These are phyloP conservation scores for Avena sativa DNA, from an alignment of 176 grass and related monocot species.

Conservation along the genomic window DNA sequence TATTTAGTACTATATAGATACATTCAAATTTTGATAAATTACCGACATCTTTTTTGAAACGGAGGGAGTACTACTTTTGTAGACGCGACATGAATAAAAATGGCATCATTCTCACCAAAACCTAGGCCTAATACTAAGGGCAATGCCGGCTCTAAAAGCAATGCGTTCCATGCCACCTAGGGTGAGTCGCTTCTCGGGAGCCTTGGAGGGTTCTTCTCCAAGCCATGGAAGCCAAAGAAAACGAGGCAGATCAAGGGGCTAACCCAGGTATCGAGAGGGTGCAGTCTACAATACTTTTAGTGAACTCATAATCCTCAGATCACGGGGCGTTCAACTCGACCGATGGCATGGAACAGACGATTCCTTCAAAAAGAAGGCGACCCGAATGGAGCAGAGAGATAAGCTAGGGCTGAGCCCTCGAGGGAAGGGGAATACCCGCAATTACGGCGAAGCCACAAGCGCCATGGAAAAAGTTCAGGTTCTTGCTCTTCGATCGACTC, in stretches of 20 bases:
- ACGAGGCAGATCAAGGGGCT: constrained; percentile 71
- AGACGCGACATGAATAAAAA: neutral
- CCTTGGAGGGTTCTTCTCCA: constrained; percentile 76
- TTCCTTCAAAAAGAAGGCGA: constrained; percentile 69
- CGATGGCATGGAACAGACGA: constrained; percentile 51
- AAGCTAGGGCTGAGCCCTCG: constrained; percentile 67
- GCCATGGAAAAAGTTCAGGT: constrained; percentile 87
- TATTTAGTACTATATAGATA: too few relatives aligned
- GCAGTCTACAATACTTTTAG: neutral
- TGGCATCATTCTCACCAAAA: neutral
- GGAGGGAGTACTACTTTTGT: too few relatives aligned
- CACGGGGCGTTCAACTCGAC: neutral
- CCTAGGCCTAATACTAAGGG: neutral
- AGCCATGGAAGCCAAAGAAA: constrained; percentile 82
- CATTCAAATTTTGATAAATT: too few relatives aligned
- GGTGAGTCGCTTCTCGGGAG: constrained; percentile 58
- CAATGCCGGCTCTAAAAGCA: neutral
- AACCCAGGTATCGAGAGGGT: constrained; percentile 51
- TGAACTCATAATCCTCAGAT: neutral
- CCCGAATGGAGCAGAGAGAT: constrained; percentile 71
- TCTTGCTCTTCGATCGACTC: neutral
- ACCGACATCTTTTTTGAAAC: too few relatives aligned
- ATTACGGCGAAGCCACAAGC: constrained; percentile 49
- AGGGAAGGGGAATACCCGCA: constrained; percentile 47
- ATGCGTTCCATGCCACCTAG: neutral